Conservation (phyloP, 805 yeast genomes). For the Kodamaea leandrae region DNA sequence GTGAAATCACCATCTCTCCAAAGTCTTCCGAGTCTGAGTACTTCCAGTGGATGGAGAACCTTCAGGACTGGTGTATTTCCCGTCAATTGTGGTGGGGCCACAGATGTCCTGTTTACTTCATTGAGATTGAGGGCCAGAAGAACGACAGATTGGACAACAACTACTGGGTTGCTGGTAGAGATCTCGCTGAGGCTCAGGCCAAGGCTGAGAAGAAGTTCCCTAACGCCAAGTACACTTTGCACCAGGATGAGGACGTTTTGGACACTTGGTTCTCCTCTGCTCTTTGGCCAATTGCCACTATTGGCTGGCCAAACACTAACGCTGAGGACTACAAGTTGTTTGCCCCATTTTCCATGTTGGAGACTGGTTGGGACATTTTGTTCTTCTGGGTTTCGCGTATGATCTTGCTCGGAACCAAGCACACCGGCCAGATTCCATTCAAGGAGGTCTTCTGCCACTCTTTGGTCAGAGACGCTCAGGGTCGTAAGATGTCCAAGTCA, state of each 20-base stretch:
- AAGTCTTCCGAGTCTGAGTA: conserved; percentile 89
- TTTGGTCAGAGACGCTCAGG: conserved; percentile 97
- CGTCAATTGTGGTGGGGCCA: conserved; percentile 95
- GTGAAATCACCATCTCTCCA: conserved; percentile 80
- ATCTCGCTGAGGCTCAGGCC: conserved; percentile 73
- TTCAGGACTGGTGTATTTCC: conserved; percentile 99
- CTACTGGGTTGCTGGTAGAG: conserved; percentile 91
- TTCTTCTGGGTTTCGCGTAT: conserved; percentile 99
- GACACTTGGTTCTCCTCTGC: conserved; percentile 99
- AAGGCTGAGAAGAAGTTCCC: conserved; percentile 80
- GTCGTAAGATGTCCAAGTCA: conserved; percentile 98
- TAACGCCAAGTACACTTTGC: conserved; percentile 64
- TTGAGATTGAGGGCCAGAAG: conserved; percentile 67
- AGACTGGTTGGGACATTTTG: conserved; percentile 98
- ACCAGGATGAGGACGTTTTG: conserved; percentile 96
- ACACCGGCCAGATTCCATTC: conserved; percentile 91
- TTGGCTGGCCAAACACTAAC: conserved; percentile 86
- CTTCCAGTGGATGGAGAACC: conserved; percentile 91
- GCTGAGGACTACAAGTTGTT: conserved; percentile 71
- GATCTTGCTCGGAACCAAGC: conserved; percentile 86
- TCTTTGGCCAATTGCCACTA: conserved; percentile 94
- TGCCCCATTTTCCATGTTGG: conserved; percentile 90
- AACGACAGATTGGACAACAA: conserved; percentile 60
- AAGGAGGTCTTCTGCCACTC: conserved; percentile 98
- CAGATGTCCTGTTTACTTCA: conserved; percentile 94